Evolutionary conservation across 208 protist species (phyloP), one percentile per base, ranked within the genome.

Genomic region (Crithidia thermophila): DNA sequence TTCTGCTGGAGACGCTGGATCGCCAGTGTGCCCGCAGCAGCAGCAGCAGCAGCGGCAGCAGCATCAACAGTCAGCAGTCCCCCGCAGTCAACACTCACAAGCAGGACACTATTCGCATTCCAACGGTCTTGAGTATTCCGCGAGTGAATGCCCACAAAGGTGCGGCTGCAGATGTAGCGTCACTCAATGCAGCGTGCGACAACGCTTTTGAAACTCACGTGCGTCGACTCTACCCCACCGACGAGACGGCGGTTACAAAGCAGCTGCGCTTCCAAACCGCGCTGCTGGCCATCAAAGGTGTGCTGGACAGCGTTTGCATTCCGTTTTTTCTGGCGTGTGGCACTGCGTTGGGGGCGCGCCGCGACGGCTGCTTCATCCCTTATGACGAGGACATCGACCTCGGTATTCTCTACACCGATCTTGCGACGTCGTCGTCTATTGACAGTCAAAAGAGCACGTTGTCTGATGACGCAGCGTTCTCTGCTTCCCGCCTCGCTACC

Each of bases 331-430:
- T 97, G 9, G 79, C 74, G 20, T 94, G 84, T 34, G 93, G 93
- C 0, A 97, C 93, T 0, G 93, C 93, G 5, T 62, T 97, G 3
- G 93, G 78, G 6, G 90, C 84, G 3, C 81, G 84, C 23, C 88
- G 93, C 13, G 87, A 94, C 31, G 81, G 80, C 1, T 82, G 79
- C 75, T 97, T 97, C 50, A 94, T 97, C 67, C 66, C 78, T 0
- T 82, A 94, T 65, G 93, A 97, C 52, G 79, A 88, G 39, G 93
- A 97, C 62, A 87, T 97, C 36, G 93, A 97, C 42, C 53, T 97
- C 40, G 93, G 93, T 40, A 69, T 97, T 14, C 79, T 94, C 39
- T 82, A 80, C 42, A 52, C 88, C 13, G 81, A 90, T 30, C 34
- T 68, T 5, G 40, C 40, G 18, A 46, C 40, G 18, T 46, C 40